These are phyloP conservation scores for Floccularia luteovirens DNA, from an alignment of 768 basidiomycete genomes.

Conservation along the genomic window DNA sequence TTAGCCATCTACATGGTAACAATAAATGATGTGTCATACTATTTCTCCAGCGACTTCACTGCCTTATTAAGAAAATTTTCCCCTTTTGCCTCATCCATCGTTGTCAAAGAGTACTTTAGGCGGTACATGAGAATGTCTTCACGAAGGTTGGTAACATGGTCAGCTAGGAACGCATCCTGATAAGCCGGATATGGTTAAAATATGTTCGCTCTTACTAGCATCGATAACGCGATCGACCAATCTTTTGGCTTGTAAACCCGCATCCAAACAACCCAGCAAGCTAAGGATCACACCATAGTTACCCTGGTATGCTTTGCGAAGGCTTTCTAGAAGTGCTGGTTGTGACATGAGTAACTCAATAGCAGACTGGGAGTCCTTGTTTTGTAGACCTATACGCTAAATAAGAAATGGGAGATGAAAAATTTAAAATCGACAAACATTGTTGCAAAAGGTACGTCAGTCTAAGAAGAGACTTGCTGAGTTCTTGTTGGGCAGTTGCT, in stretches of 20 bases:
- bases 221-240: constrained; percentile 91
- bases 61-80: constrained; percentile 58
- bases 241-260: constrained; percentile 78
- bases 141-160: constrained; percentile 86
- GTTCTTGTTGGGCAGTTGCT: constrained; percentile 73
- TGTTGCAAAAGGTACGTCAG: constrained; percentile 78
- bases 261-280: constrained; percentile 87
- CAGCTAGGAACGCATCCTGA: constrained; percentile 39
- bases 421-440: constrained; percentile 28
- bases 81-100: constrained; percentile 57
- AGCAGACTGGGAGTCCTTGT: constrained; percentile 65
- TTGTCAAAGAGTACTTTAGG: constrained; percentile 78
- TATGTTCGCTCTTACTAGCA: constrained; percentile 32
- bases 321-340: constrained; percentile 72
- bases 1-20: no score
- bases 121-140: constrained; percentile 84
- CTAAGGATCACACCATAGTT: constrained; percentile 90
- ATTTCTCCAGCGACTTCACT: constrained; percentile 78
- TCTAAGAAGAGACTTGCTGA: constrained; percentile 66
- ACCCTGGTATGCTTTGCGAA: constrained; percentile 87
- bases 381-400: constrained; percentile 51
- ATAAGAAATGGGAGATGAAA: background rate
- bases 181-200: background rate
- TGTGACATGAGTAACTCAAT: constrained; percentile 80
- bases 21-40: no score